These are phyloP conservation scores for Neofusicoccum ribis DNA, from an alignment of 2,329 filamentous ascomycete species.

Conservation along the genomic window DNA sequence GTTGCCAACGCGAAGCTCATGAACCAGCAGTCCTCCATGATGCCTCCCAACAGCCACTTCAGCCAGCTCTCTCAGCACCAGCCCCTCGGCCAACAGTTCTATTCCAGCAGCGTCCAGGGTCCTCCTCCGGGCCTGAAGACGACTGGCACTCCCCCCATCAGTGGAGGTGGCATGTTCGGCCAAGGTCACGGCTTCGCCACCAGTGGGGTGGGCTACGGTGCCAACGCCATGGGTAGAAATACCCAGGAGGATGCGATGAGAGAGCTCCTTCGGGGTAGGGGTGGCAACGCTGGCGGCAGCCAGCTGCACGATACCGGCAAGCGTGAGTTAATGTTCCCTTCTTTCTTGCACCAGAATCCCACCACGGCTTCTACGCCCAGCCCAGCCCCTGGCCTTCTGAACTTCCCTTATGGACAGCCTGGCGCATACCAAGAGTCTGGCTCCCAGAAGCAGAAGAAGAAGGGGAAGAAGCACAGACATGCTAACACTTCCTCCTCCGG, in stretches of 20 bases:
- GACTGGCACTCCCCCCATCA: constrained; percentile 85
- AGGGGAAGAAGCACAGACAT: constrained; percentile 99
- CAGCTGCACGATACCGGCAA: constrained; percentile 84
- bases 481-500: constrained; percentile 99
- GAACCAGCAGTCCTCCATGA: constrained; percentile 85
- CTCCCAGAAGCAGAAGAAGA: constrained; percentile 96
- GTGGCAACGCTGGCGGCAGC: constrained; percentile 58
- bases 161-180: constrained; percentile 78
- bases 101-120: constrained; percentile 81
- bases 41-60: constrained; percentile 58
- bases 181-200: constrained; percentile 83
- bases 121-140: constrained; percentile 95
- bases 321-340: constrained; percentile 98
- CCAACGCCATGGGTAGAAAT: constrained; percentile 67
- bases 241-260: constrained; percentile 73
- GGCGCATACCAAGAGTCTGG: constrained; percentile 87
- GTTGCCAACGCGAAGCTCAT: constrained; percentile 77
- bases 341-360: constrained; percentile 84
- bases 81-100: constrained; percentile 67
- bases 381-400: constrained; percentile 87
- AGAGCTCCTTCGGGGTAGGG: constrained; percentile 72
- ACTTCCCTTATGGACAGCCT: constrained; percentile 87
- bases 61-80: constrained; percentile 57
- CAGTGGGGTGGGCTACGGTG: constrained; percentile 62
- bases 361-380: constrained; percentile 79